phyloP scores from a whole-genome alignment of 2,329 filamentous ascomycete species.

The Fusarium piperis region DNA sequence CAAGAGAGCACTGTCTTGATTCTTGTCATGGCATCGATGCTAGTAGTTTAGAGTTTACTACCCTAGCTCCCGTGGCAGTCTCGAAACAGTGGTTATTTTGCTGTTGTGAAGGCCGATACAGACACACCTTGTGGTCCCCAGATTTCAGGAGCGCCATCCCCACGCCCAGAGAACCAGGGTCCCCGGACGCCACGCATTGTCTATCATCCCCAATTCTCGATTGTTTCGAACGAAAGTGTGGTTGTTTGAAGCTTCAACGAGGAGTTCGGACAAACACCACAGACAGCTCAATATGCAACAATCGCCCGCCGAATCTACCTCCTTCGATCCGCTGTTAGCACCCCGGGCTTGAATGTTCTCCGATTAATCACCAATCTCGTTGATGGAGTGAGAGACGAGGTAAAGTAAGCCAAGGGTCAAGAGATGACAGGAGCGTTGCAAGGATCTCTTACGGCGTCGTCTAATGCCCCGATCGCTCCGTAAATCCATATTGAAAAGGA shows the following conservation, averaged over 20 bases:
- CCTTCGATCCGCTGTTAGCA: background rate
- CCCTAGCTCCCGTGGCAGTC: constrained; percentile 11
- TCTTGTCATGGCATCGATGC: background rate
- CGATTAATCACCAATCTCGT: background rate
- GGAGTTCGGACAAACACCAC: constrained; percentile 3
- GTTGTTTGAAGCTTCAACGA: constrained; percentile 1
- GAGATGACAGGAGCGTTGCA: background rate
- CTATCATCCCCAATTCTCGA: constrained; percentile 15
- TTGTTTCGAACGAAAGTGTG: constrained; percentile 5
- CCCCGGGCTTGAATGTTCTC: background rate
- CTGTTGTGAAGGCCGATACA: constrained; percentile 7
- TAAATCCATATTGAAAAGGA: background rate
- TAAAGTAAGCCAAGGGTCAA: background rate
- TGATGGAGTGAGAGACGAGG: background rate
- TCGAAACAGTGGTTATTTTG: constrained; percentile 12
- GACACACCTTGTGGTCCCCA: constrained; percentile 37
- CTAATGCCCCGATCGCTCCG: background rate
- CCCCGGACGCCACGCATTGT: constrained; percentile 25
- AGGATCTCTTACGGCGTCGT: background rate
- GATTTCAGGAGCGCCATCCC: constrained; percentile 42
- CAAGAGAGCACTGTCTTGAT: background rate
- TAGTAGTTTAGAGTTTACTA: constrained; percentile 4
- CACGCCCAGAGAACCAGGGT: constrained; percentile 16
- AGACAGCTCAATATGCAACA: background rate
- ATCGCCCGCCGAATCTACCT: background rate